Evolutionary conservation across 1,139 yeast genomes (phyloP).

Genomic region (Lodderomyces margitis): DNA sequence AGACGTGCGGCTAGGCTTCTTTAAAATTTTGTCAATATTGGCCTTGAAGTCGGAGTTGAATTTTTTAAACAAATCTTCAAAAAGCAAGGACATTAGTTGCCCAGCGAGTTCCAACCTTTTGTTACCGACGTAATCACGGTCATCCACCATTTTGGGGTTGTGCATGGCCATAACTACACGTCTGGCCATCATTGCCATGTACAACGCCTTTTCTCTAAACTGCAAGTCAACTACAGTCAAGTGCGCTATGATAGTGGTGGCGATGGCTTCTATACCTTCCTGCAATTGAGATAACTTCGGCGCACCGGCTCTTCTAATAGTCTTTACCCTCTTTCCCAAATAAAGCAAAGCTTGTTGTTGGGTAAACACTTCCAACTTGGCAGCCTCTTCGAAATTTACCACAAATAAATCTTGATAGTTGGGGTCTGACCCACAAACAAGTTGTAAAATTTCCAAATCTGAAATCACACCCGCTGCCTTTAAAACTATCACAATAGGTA

Average conservation of each 20-base stretch:
- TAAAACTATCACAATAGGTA: constrained; percentile 87
- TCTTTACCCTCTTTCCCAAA: constrained; percentile 87
- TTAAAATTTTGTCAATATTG: constrained; percentile 87
- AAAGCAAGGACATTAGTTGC: constrained; percentile 87
- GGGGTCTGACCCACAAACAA: constrained; percentile 89
- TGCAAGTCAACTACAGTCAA: constrained; percentile 82
- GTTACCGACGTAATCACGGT: constrained; percentile 97
- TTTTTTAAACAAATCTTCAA: constrained; percentile 95
- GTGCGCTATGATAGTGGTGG: constrained; percentile 95
- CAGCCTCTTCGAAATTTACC: constrained; percentile 91
- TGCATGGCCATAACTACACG: constrained; percentile 95
- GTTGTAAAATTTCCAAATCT: constrained; percentile 88
- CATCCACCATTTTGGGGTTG: constrained; percentile 93
- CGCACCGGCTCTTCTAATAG: constrained; percentile 81
- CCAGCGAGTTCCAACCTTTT: constrained; percentile 97
- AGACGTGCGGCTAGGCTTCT: constrained; percentile 90
- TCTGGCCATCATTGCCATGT: constrained; percentile 95
- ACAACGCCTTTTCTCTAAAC: constrained; percentile 90
- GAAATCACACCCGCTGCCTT: constrained; percentile 96
- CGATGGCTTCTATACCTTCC: constrained; percentile 97
- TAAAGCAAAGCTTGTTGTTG: constrained; percentile 93
- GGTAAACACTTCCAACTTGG: constrained; percentile 79
- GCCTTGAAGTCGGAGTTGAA: constrained; percentile 93
- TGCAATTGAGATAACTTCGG: constrained; percentile 79
- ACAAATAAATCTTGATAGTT: constrained; percentile 89